These are phyloP conservation scores for Haematococcus lacustris DNA, from an alignment of 139 green algal genomes.

Conservation along the genomic window DNA sequence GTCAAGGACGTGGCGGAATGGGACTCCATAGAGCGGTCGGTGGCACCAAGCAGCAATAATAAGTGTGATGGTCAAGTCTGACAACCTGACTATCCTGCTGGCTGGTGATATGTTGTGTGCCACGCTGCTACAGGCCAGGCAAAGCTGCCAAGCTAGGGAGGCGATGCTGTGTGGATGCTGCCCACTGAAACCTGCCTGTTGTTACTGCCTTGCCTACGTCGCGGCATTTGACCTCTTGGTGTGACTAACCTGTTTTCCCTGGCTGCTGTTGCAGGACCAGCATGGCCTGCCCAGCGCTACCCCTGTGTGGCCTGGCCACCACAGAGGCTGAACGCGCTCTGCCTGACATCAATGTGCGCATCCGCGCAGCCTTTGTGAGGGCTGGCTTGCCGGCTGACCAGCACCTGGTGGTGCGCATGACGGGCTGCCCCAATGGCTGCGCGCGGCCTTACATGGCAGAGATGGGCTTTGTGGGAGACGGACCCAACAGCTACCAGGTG, in stretches of 20 bases:
- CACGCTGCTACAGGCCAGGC: too few species aligned
- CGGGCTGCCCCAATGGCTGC: slow-evolving; percentile 98
- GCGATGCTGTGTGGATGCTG: background rate
- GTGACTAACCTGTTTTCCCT: background rate
- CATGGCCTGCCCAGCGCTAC: slow-evolving; percentile 98
- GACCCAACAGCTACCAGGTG: slow-evolving; percentile 93
- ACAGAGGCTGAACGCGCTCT: slow-evolving; percentile 92
- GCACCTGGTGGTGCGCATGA: slow-evolving; percentile 90
- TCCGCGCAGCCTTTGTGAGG: slow-evolving; percentile 60
- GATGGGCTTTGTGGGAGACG: slow-evolving; percentile 96
- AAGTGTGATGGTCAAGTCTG: too few species aligned
- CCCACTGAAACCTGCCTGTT: too few species aligned
- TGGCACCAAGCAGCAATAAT: background rate
- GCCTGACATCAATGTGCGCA: slow-evolving; percentile 77
- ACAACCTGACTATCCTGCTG: too few species aligned
- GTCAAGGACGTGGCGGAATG: slow-evolving; percentile 58
- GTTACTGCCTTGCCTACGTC: too few species aligned
- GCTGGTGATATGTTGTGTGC: too few species aligned
- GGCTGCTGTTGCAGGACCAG: slow-evolving; percentile 31
- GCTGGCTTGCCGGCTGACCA: slow-evolving; percentile 59
- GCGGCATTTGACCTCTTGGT: too few species aligned
- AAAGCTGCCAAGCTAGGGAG: too few species aligned
- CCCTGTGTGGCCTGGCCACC: slow-evolving; percentile 95
- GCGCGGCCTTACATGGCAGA: slow-evolving; percentile 97
- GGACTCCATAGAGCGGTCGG: slow-evolving; percentile 64